phyloP scores from a whole-genome alignment of 176 grass and related monocot genomes.

The Triticum monococcum region DNA sequence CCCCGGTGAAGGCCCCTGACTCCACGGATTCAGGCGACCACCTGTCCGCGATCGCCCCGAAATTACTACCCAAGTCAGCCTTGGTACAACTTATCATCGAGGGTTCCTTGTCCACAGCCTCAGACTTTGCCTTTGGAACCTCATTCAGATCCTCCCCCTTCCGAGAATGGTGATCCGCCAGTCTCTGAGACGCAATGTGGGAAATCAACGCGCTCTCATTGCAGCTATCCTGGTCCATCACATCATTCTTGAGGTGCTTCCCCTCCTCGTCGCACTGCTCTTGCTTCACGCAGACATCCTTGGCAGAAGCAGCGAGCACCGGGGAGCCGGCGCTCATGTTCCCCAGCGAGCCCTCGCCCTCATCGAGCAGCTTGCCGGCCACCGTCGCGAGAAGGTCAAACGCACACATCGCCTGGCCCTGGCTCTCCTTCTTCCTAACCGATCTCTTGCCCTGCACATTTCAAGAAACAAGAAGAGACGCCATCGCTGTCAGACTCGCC shows the following conservation, averaged over 20 bases:
- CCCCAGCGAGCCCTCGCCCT: slow-evolving; percentile 55
- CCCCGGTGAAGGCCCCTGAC: slow-evolving; percentile 47
- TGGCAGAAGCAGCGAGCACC: background rate
- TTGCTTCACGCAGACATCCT: slow-evolving; percentile 53
- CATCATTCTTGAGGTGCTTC: slow-evolving; percentile 66
- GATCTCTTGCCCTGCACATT: slow-evolving; percentile 90
- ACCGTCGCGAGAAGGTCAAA: slow-evolving; percentile 89
- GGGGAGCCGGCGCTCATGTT: slow-evolving; percentile 31
- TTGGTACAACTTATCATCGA: slow-evolving; percentile 45
- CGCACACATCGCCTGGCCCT: slow-evolving; percentile 59
- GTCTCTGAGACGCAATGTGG: slow-evolving; percentile 31
- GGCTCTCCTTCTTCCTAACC: slow-evolving; percentile 76
- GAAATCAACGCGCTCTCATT: slow-evolving; percentile 56
- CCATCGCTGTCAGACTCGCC: slow-evolving; percentile 39
- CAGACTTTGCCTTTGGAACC: slow-evolving; percentile 46
- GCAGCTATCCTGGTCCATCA: slow-evolving; percentile 75
- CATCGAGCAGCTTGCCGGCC: slow-evolving; percentile 81
- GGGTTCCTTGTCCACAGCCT: slow-evolving; percentile 49
- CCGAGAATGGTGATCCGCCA: background rate
- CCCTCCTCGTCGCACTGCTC: slow-evolving; percentile 49
- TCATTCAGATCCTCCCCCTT: slow-evolving; percentile 36
- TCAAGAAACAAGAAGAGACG: slow-evolving; percentile 50
- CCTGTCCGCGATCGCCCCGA: slow-evolving; percentile 39
- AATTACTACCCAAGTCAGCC: slow-evolving; percentile 35
- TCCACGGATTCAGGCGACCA: slow-evolving; percentile 54